Percentiles rank a stretch among this genome's conserved stretches.
phyloP scores from a whole-genome alignment of 306 rosid species.

The Malus domestica region ASM211411v1 NC_041804.1:1116501-1117000 shows the following conservation, averaged over 20 bases:
- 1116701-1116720: conserved; percentile 56
- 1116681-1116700: conserved; percentile 54
- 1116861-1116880: conserved; percentile 47
- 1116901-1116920: conserved; percentile 80
- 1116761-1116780: conserved; percentile 93
- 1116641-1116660: conserved; percentile 90
- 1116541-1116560: conserved; percentile 50
- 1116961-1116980: conserved; percentile 31
- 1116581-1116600: conserved; percentile 40
- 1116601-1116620: conserved; percentile 77
- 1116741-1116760: conserved; percentile 58
- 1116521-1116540: conserved; percentile 46
- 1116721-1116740: conserved; percentile 65
- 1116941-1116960: conserved; percentile 25
- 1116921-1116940: conserved; percentile 52
- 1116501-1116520: conserved; percentile 71
- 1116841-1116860: conserved; percentile 39
- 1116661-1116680: conserved; percentile 71
- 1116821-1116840: conserved; percentile 41
- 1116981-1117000: conserved; percentile 38
- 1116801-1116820: conserved; percentile 60
- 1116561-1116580: conserved; percentile 42
- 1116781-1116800: conserved; percentile 49
- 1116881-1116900: conserved; percentile 54
- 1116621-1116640: conserved; percentile 78